Base-by-base conservation (phyloP, 345 rosid genomes). In the Eucalyptus viminalis region DNA sequence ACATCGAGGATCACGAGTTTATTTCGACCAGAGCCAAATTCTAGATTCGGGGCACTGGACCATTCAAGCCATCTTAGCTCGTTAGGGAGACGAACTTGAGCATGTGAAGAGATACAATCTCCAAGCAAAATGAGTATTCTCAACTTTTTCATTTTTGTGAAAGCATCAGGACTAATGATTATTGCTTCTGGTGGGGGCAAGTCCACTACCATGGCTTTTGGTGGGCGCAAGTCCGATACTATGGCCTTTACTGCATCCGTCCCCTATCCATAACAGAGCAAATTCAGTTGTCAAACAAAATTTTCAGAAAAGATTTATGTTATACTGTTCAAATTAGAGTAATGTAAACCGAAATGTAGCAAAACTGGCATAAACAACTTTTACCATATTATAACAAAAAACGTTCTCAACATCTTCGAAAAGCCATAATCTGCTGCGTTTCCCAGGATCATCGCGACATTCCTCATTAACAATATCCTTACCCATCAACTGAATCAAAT, bases 251-350 rank as follows among this genome's bases (percentile, higher is more conserved):
- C 37, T 7, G 10, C 72, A 65, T 65, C 8, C 19, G 0, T 4
- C 3, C 17, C 8, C 37, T 65, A 13, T 29, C 17, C 37, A 65
- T 14, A 7, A 29, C 3, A 65, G 3, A 65, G 37, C 5, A 29
- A 65, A 4, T 65, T 29, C 3, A 65, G 3, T 13, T 4, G 9
- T 65, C 19, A 62, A 9, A 65, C 10, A 37, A 72, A 19, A 10
- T 72, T 72, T 37, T 1, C 0, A 10, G 1, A n/a, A 0, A 13
- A 72, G 14, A 72, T 3, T 72, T 72, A 16, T 7, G 0, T 69
- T 69, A 7, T 1, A 31, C 3, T 0, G 6, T 31, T 0, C 14
- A 0, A 37, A 72, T 37, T 2, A 37, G 25, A 72, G 25, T 5
- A 17, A 72, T 10, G 1, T 72, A 72, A 69, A 15, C 3, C 1